Percentiles rank a stretch among this genome's conserved stretches.
Conservation (phyloP, 306 rosid genomes). For the Cyclanthera cordifolia region DNA sequence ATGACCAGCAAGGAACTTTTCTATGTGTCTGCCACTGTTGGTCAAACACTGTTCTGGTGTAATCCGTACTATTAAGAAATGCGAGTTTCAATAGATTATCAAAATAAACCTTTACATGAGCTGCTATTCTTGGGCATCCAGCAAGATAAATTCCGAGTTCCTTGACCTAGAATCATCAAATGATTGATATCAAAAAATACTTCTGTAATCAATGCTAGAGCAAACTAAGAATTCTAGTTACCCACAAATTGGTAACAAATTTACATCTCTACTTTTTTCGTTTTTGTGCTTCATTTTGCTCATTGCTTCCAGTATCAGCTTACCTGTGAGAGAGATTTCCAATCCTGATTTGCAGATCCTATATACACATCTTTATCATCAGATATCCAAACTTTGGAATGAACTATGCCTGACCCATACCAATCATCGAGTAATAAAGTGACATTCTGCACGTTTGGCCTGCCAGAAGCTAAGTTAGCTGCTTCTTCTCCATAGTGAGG, state of each 20-base stretch:
- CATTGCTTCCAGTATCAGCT: neutral
- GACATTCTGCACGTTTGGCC: conserved; percentile 79
- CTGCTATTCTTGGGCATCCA: conserved; percentile 59
- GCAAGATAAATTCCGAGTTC: conserved; percentile 79
- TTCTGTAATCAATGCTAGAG: neutral
- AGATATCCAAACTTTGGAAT: conserved; percentile 91
- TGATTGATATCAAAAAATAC: conserved; percentile 7
- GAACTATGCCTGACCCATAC: conserved; percentile 93
- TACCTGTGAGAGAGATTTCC: conserved; percentile 96
- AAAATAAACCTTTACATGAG: conserved; percentile 55
- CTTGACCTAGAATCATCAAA: conserved; percentile 50
- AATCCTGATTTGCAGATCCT: conserved; percentile 93
- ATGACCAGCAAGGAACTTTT: conserved; percentile 95
- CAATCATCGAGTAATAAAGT: conserved; percentile 50
- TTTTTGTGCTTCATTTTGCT: too few species aligned
- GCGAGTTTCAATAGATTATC: conserved; percentile 67
- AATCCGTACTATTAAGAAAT: conserved; percentile 42
- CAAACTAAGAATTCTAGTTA: neutral
- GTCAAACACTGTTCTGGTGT: conserved; percentile 52
- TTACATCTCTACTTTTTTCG: too few species aligned
- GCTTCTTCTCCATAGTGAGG: conserved; percentile 58
- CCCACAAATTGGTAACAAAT: neutral
- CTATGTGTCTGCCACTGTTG: conserved; percentile 73
- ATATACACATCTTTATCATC: conserved; percentile 56
- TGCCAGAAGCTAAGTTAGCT: conserved; percentile 61